A percentile compares a stretch with the other conserved stretches of the same genome.
Evolutionary conservation across 441 rosid species (phyloP).

Genomic region (Macaranga tanarius): DNA sequence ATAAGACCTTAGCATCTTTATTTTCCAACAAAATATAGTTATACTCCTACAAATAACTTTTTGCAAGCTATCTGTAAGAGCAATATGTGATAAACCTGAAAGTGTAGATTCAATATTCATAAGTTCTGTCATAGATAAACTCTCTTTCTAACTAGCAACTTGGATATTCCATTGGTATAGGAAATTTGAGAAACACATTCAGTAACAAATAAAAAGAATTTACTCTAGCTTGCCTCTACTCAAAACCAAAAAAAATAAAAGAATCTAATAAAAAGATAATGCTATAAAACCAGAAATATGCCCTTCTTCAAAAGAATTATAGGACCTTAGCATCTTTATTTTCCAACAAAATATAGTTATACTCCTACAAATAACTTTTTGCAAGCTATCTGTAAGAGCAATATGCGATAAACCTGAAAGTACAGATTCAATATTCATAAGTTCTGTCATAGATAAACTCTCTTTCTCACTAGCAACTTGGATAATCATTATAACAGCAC

Average conservation of each 20-base stretch:
- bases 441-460: neutral
- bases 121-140: neutral
- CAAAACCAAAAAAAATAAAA: too few relatives aligned
- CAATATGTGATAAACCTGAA: too few relatives aligned
- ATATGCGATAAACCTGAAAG: too few relatives aligned
- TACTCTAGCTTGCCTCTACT: too few relatives aligned
- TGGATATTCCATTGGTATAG: too few relatives aligned
- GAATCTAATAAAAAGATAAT: too few relatives aligned
- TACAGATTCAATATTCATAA: conserved; percentile 5
- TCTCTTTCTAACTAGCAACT: neutral
- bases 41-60: neutral
- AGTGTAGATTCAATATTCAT: conserved; percentile 2
- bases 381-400: neutral
- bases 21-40: neutral
- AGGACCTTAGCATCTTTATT: neutral
- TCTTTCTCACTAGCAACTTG: conserved; percentile 1
- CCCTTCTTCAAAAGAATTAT: neutral
- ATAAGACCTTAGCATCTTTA: neutral
- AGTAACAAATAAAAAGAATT: too few relatives aligned
- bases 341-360: neutral
- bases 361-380: neutral
- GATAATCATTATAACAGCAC: neutral
- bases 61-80: neutral
- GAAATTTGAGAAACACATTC: too few relatives aligned
- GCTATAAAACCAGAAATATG: neutral